These are phyloP conservation scores for Corylus avellana DNA, from an alignment of 306 rosid genomes.

Conservation along the genomic window DNA sequence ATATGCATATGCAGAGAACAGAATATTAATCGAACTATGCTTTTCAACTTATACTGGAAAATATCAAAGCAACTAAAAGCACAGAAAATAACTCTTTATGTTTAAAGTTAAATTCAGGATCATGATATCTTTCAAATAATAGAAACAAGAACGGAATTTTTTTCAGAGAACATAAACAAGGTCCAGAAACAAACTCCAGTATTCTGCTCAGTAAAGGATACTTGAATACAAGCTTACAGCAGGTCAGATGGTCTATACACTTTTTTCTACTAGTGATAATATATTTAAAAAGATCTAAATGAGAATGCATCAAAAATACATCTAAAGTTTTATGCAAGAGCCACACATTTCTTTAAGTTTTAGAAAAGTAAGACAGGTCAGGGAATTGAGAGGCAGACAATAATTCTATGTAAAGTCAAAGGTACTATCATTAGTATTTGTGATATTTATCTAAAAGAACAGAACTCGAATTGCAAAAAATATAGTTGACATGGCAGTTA, in stretches of 20 bases:
- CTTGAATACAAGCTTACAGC: background rate
- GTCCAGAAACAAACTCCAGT: background rate
- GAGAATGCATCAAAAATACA: background rate
- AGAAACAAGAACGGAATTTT: conserved; percentile 7
- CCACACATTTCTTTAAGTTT: background rate
- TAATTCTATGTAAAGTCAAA: background rate
- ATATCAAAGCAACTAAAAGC: background rate
- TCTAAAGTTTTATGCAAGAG: conserved; percentile 4
- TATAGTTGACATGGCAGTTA: conserved; percentile 15
- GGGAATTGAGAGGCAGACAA: background rate
- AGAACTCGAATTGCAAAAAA: background rate
- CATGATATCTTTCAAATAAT: conserved; percentile 14
- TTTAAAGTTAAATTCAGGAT: conserved; percentile 8
- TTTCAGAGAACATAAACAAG: background rate
- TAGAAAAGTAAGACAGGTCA: background rate
- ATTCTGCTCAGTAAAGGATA: background rate
- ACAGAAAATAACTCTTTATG: background rate
- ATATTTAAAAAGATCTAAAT: background rate
- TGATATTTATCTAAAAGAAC: background rate
- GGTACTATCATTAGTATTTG: background rate
- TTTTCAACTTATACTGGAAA: background rate
- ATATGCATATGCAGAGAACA: conserved; percentile 13
- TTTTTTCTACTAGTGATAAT: background rate
- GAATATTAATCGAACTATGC: background rate
- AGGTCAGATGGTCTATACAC: background rate